These are phyloP conservation scores for Cryphonectria parasitica DNA, from an alignment of 2,329 filamentous ascomycete genomes.

Conservation along the genomic window DNA sequence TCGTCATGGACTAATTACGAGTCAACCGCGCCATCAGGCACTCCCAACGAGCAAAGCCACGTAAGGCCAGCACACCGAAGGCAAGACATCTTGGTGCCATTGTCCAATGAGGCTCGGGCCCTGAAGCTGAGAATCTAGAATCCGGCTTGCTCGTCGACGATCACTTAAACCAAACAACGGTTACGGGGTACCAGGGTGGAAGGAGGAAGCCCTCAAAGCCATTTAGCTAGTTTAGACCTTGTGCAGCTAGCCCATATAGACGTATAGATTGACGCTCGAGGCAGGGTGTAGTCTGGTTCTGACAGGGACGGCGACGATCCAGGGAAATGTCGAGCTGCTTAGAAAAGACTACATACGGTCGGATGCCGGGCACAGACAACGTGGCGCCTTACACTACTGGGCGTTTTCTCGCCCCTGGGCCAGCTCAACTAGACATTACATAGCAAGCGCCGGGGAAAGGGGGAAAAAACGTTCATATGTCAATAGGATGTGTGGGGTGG, in stretches of 20 bases:
- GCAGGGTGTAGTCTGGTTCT: not conserved
- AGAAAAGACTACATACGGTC: not conserved
- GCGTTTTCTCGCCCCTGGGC: not conserved
- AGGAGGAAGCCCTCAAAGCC: not conserved
- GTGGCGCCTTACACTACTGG: not conserved
- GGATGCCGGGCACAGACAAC: not conserved
- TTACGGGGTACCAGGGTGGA: not conserved
- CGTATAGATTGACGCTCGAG: not conserved
- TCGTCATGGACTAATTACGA: conserved; percentile 6
- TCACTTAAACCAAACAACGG: not conserved
- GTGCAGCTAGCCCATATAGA: not conserved
- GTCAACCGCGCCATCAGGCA: not conserved
- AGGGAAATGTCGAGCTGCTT: not conserved
- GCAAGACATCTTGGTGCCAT: not conserved
- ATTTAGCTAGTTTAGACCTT: not conserved
- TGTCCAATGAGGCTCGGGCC: not conserved
- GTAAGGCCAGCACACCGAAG: not conserved
- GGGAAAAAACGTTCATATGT: not conserved
- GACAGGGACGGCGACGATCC: conserved; percentile 4
- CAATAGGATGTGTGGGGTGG: not conserved
- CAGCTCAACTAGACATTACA: not conserved
- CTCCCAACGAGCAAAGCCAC: not conserved
- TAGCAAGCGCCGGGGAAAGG: not conserved
- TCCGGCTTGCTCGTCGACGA: not conserved
- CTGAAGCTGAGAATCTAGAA: not conserved